Percentiles rank a stretch among this genome's conserved stretches.
These are phyloP conservation scores for Alternaria solani DNA, from an alignment of 2,329 filamentous ascomycete species.

Conservation along the genomic window DNA sequence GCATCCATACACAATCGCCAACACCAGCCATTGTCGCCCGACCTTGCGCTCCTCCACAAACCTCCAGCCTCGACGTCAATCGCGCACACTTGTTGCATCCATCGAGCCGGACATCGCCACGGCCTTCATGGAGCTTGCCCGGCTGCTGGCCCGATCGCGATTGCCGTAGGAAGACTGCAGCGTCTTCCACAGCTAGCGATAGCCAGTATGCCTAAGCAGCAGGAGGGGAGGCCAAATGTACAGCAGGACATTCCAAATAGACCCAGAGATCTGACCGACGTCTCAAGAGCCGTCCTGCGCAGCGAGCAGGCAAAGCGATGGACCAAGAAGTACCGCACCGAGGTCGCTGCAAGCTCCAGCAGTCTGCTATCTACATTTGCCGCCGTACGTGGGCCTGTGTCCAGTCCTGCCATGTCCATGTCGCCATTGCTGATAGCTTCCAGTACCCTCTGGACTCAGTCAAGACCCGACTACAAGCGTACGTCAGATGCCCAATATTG, in stretches of 20 bases:
- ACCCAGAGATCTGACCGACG: conserved; percentile 51
- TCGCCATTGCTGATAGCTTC: conserved; percentile 29
- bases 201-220: conserved; percentile 55
- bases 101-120: conserved; percentile 31
- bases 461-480: conserved; percentile 87
- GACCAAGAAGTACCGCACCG: conserved; percentile 79
- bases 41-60: conserved; percentile 17
- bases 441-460: conserved; percentile 85
- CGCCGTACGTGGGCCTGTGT: conserved; percentile 58
- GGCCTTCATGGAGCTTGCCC: conserved; percentile 64
- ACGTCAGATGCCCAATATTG: conserved; percentile 27
- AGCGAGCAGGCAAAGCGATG: conserved; percentile 61
- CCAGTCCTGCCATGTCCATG: too few species aligned
- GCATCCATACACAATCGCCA: conserved; percentile 26
- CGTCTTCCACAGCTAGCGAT: conserved; percentile 61
- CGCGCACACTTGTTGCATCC: conserved; percentile 23
- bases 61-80: conserved; percentile 13
- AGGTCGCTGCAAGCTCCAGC: conserved; percentile 79
- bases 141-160: conserved; percentile 65
- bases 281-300: conserved; percentile 46
- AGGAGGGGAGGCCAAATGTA: conserved; percentile 31
- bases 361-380: conserved; percentile 80
- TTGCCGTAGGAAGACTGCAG: conserved; percentile 65
- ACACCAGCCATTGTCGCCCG: conserved; percentile 40
- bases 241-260: conserved; percentile 30